Evolutionary conservation across 768 basidiomycete species (phyloP).

Genomic region (Aureoboletus auriporus): DNA sequence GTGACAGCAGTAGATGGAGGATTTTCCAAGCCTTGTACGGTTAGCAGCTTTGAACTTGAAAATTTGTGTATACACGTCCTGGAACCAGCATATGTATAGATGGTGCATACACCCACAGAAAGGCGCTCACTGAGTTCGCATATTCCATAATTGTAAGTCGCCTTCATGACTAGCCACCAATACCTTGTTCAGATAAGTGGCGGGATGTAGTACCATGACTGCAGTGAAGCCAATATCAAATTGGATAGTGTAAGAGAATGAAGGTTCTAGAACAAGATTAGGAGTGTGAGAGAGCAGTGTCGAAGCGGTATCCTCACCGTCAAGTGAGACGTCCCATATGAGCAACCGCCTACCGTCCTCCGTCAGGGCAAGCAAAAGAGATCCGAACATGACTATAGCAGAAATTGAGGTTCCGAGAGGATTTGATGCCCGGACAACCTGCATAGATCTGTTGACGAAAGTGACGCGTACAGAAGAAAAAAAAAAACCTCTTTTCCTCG

Average conservation of each 20-base stretch:
- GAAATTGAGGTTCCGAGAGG: constrained; percentile 59
- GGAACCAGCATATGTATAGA: background rate
- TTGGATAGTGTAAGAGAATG: constrained; percentile 52
- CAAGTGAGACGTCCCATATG: constrained; percentile 65
- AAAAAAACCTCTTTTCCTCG: constrained; percentile 79
- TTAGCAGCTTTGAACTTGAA: constrained; percentile 48
- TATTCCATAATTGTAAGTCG: constrained; percentile 89
- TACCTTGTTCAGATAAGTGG: constrained; percentile 96
- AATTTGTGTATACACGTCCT: constrained; percentile 87
- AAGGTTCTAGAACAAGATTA: constrained; percentile 18
- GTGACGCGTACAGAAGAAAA: background rate
- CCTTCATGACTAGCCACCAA: constrained; percentile 82
- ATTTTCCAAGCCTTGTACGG: constrained; percentile 30
- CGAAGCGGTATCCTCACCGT: constrained; percentile 41
- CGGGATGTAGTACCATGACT: constrained; percentile 83
- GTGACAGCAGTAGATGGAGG: constrained; percentile 54
- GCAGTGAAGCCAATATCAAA: constrained; percentile 87
- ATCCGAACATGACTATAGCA: constrained; percentile 75
- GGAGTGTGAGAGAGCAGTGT: background rate
- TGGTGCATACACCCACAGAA: background rate
- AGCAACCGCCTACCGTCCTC: constrained; percentile 76
- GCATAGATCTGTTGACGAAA: constrained; percentile 5
- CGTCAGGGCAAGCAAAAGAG: constrained; percentile 72
- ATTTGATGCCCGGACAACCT: constrained; percentile 57
- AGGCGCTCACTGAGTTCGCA: constrained; percentile 64